Base-by-base conservation (phyloP, 2,329 filamentous ascomycete genomes). In the Ascochyta rabiei region DNA sequence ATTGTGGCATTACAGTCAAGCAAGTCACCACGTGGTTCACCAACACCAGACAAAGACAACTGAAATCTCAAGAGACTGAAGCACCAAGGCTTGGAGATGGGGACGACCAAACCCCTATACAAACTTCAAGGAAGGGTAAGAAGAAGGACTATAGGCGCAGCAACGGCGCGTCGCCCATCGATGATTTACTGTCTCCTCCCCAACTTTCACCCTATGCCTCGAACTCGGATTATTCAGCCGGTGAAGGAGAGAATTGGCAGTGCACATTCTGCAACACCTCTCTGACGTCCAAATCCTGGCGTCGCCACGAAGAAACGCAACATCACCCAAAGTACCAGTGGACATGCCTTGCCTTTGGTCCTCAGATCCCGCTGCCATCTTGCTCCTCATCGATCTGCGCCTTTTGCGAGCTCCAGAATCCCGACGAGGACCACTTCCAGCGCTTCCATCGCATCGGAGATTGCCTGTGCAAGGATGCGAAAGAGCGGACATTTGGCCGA, bases 21-120 rank as follows among this genome's bases (percentile, higher is more conserved):
- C 72, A 75, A 46, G 66, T 74, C 1, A 69, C 57, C 5, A 73
- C 71, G 19, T 74, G 71, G 71, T 72, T 74, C 38, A 73, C 70
- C 4, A 74, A 75, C 41, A 70, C 70, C 3, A 56, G 72, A 40
- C 70, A 70, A 23, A 57, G 70, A 19, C 63, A 66, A 39, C 47
- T 74, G 24, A 56, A 51, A 16, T 46, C 42, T 3, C 52, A 42
- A 21, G 46, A 55, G 6, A 34, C 30, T 6, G 35, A 43, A 9
- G 2, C 3, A 7, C 37, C 18, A 10, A 16, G 13, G 12, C 1
- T 16, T 12, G 37, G 46, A 7, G 37, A 31, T 31, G 28, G 15
- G 4, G 24, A 38, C 6, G 16, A 4, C 24, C 52, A 55, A 4
- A 33, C 18, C 3, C 13, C 35, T 26, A 16, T 15, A 1, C 68